Evolutionary conservation across 2,329 filamentous ascomycete species (phyloP).

Genomic region (Ambrosiella beaveri): DNA sequence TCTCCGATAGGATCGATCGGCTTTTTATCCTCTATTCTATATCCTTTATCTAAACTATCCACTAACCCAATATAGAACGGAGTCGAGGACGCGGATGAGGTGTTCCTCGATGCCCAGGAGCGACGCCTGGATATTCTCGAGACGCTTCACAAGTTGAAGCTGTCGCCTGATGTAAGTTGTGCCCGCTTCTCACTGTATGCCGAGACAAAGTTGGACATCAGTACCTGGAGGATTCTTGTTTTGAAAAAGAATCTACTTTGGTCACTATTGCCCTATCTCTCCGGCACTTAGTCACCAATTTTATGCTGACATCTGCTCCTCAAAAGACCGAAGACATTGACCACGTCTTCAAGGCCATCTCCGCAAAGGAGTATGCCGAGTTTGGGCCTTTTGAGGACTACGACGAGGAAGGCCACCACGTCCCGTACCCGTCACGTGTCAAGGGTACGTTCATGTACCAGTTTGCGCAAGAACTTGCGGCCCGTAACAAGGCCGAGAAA

Average conservation of each 20-base stretch:
- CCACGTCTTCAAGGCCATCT: slow-evolving; percentile 29
- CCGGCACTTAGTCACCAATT: neutral
- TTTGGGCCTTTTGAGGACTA: slow-evolving; percentile 27
- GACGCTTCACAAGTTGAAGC: slow-evolving; percentile 24
- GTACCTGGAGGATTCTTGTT: no score
- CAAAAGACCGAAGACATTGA: slow-evolving; percentile 26
- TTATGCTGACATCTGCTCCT: slow-evolving; percentile 13
- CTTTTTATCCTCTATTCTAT: neutral
- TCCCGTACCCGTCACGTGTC: slow-evolving; percentile 29
- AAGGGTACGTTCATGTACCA: slow-evolving; percentile 27
- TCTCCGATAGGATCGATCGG: neutral
- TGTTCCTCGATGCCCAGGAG: slow-evolving; percentile 29
- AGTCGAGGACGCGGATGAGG: slow-evolving; percentile 23
- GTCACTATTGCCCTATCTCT: no score
- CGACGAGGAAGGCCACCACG: slow-evolving; percentile 23
- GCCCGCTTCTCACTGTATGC: neutral
- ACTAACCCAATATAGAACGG: slow-evolving; percentile 19
- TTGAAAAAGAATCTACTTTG: no score
- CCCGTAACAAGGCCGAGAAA: slow-evolving; percentile 21
- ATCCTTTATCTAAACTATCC: neutral
- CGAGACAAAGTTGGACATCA: no score
- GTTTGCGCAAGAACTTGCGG: slow-evolving; percentile 19
- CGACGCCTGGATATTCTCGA: slow-evolving; percentile 29
- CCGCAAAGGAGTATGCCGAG: slow-evolving; percentile 27
- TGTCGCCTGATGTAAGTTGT: slow-evolving; percentile 33